Conservation (phyloP, 2,329 filamentous ascomycete genomes). For the Botrytis deweyae region DNA sequence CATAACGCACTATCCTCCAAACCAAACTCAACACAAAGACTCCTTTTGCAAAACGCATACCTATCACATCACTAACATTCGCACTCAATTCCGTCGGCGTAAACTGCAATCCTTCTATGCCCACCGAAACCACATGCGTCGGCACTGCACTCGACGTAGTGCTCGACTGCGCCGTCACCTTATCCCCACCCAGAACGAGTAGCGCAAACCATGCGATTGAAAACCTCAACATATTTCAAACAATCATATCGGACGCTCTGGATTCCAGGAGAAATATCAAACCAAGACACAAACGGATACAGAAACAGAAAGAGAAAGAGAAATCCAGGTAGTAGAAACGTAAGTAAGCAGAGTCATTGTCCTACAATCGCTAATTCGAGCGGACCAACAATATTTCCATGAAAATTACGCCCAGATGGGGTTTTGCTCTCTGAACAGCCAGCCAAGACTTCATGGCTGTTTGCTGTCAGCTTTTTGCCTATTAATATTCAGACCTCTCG, state of each 20-base stretch:
- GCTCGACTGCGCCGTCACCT: conserved; percentile 18
- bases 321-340: neutral
- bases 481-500: neutral
- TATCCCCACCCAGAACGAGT: neutral
- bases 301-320: neutral
- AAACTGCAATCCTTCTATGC: conserved; percentile 26
- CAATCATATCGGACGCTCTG: neutral
- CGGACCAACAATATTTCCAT: conserved; percentile 1
- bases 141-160: neutral
- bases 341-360: conserved; percentile 10
- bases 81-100: conserved; percentile 29
- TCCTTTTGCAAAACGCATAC: conserved; percentile 18
- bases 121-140: conserved; percentile 21
- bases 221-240: conserved; percentile 15
- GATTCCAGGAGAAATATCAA: neutral
- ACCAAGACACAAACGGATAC: neutral
- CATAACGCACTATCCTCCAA: neutral
- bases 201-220: neutral
- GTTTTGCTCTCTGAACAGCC: neutral
- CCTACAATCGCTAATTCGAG: conserved; percentile 12
- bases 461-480: conserved; percentile 7
- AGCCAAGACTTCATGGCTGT: conserved; percentile 14
- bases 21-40: neutral
- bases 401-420: neutral
- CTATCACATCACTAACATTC: conserved; percentile 31